A percentile compares a stretch with the other conserved stretches of the same genome.
Evolutionary conservation across 2,329 filamentous ascomycete species (phyloP).

Genomic region (Lizonia empirigonia): DNA sequence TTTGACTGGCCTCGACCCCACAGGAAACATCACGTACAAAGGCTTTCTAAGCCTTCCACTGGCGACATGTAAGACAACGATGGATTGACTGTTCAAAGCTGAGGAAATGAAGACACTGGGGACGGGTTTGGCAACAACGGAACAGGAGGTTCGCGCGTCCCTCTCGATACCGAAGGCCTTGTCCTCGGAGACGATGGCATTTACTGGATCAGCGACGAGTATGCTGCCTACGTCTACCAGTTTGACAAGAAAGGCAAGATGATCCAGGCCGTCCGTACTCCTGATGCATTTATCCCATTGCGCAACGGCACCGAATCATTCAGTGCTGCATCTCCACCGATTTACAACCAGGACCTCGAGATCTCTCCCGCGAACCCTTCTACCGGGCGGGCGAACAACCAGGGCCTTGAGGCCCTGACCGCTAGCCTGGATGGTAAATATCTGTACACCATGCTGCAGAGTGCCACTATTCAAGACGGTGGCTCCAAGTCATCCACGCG

Average conservation of each 20-base stretch:
- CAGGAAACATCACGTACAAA: conserved; percentile 51
- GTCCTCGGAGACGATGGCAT: conserved; percentile 63
- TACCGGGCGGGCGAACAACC: conserved; percentile 72
- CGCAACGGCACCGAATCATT: conserved; percentile 67
- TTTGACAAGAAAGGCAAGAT: conserved; percentile 65
- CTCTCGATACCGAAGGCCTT: conserved; percentile 70
- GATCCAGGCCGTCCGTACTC: conserved; percentile 67
- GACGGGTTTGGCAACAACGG: conserved; percentile 70
- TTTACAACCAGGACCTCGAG: conserved; percentile 59
- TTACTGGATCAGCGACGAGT: conserved; percentile 70
- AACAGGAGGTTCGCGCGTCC: conserved; percentile 63
- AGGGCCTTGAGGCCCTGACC: conserved; percentile 74
- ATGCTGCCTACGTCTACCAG: conserved; percentile 71
- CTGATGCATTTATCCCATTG: conserved; percentile 66
- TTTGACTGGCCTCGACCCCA: conserved; percentile 51
- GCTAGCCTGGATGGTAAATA: conserved; percentile 66
- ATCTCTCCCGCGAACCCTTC: conserved; percentile 63
- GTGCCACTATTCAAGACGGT: conserved; percentile 60
- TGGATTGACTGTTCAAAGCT: not conserved
- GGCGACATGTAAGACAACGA: conserved; percentile 56
- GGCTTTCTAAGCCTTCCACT: conserved; percentile 68
- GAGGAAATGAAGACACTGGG: conserved; percentile 53
- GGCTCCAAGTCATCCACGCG: conserved; percentile 61
- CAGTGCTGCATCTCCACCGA: conserved; percentile 66
- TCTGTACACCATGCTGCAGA: conserved; percentile 70